A percentile compares a stretch with the other conserved stretches of the same genome.
phyloP scores from a whole-genome alignment of 805 yeast species.

The Starmerella vaccinii region DNA sequence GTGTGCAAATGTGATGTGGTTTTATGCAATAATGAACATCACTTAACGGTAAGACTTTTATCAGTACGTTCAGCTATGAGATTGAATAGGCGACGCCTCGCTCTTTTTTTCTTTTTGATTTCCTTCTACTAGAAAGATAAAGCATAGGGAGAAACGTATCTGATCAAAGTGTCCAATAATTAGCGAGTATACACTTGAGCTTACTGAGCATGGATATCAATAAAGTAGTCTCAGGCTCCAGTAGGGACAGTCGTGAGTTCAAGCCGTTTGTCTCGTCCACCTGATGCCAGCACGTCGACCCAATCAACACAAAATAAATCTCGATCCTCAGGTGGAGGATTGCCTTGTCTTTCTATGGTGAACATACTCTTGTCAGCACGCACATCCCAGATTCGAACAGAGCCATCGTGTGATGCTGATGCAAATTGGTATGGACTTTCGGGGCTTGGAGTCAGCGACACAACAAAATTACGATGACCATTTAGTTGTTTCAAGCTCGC shows the following conservation, averaged over 20 bases:
- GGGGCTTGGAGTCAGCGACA: conserved; percentile 62
- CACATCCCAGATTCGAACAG: conserved; percentile 90
- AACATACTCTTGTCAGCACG: conserved; percentile 75
- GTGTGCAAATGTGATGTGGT: too few species aligned
- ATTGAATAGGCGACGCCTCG: too few species aligned
- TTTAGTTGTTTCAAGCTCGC: conserved; percentile 58
- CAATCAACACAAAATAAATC: conserved; percentile 84
- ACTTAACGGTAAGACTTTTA: too few species aligned
- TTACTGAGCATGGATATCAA: neutral
- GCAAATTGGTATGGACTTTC: conserved; percentile 70
- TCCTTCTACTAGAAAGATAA: too few species aligned
- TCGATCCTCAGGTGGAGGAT: conserved; percentile 33
- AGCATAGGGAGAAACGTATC: neutral
- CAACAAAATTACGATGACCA: conserved; percentile 91
- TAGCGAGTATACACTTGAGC: neutral
- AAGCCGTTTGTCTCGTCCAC: conserved; percentile 87
- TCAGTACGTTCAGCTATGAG: too few species aligned
- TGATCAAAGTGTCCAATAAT: neutral
- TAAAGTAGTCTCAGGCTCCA: neutral
- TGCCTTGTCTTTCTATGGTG: conserved; percentile 61
- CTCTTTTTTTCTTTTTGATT: too few species aligned
- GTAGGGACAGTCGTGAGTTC: conserved; percentile 56
- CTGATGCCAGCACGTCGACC: conserved; percentile 79
- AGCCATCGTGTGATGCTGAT: conserved; percentile 94
- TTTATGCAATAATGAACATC: too few species aligned